phyloP scores from a whole-genome alignment of 805 yeast species.

The Cyberlindnera suaveolens region DNA sequence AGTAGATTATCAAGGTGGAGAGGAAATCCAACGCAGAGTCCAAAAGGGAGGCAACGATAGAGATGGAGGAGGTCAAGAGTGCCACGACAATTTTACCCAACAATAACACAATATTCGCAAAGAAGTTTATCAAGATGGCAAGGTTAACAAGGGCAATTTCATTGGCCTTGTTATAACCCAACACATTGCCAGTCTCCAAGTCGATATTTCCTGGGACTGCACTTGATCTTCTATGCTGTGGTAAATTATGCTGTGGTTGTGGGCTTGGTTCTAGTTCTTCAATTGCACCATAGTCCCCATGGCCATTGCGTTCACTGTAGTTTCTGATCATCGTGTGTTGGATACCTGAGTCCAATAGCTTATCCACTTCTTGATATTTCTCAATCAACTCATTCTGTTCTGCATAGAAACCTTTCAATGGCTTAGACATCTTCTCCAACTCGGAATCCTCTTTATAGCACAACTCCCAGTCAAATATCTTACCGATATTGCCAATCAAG shows the following conservation, averaged over 20 bases:
- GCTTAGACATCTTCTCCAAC: slow-evolving; percentile 20
- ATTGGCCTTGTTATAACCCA: slow-evolving; percentile 42
- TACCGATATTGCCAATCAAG: slow-evolving; percentile 37
- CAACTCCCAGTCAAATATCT: slow-evolving; percentile 36
- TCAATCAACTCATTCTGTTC: slow-evolving; percentile 56
- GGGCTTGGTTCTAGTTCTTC: not conserved
- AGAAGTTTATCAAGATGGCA: slow-evolving; percentile 62
- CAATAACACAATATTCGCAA: slow-evolving; percentile 51
- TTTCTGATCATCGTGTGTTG: slow-evolving; percentile 57
- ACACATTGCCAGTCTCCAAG: slow-evolving; percentile 47
- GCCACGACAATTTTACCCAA: slow-evolving; percentile 57
- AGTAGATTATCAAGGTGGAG: slow-evolving; percentile 66
- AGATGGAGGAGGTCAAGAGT: slow-evolving; percentile 61
- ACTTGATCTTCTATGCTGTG: slow-evolving; percentile 21
- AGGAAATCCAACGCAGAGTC: slow-evolving; percentile 71
- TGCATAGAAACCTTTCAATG: slow-evolving; percentile 40
- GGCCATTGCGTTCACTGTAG: slow-evolving; percentile 31
- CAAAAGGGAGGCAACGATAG: slow-evolving; percentile 71
- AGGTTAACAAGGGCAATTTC: slow-evolving; percentile 39
- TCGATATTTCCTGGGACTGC: slow-evolving; percentile 59
- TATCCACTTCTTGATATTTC: slow-evolving; percentile 54
- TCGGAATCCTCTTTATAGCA: slow-evolving; percentile 19
- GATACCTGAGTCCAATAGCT: slow-evolving; percentile 63
- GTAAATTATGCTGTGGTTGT: not conserved
- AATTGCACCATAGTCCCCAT: slow-evolving; percentile 10